Evolutionary conservation across 768 basidiomycete genomes (phyloP).

Genomic region (Filobasidium wieringae): DNA sequence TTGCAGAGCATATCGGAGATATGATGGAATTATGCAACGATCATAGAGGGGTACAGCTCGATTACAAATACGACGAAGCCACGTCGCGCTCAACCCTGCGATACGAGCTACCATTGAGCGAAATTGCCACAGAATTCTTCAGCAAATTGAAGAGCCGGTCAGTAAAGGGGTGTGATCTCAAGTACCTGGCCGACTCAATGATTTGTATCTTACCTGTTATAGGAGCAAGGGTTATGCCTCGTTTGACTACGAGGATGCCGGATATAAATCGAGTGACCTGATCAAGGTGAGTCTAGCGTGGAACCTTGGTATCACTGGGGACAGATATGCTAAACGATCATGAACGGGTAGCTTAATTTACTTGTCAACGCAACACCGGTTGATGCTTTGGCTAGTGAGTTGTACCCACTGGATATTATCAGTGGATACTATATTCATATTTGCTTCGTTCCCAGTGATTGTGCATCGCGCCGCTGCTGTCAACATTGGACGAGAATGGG

Average conservation of each 20-base stretch:
- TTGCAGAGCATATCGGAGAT: slow-evolving; percentile 73
- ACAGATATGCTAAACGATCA: no score
- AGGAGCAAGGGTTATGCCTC: slow-evolving; percentile 31
- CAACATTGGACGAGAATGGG: slow-evolving; percentile 66
- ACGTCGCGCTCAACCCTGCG: slow-evolving; percentile 59
- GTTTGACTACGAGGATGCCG: slow-evolving; percentile 81
- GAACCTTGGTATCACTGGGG: not conserved
- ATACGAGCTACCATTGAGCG: slow-evolving; percentile 73
- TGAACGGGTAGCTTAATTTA: slow-evolving; percentile 75
- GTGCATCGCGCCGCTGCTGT: slow-evolving; percentile 73
- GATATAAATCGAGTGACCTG: slow-evolving; percentile 67
- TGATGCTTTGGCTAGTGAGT: slow-evolving; percentile 64
- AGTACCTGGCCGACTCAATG: slow-evolving; percentile 69
- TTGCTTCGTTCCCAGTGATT: slow-evolving; percentile 54
- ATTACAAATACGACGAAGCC: slow-evolving; percentile 68
- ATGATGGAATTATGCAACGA: slow-evolving; percentile 91
- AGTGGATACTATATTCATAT: no score
- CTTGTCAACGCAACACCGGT: slow-evolving; percentile 78
- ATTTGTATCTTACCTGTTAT: not conserved
- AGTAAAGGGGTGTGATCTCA: slow-evolving; percentile 56
- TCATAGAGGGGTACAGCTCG: slow-evolving; percentile 70
- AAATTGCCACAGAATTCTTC: slow-evolving; percentile 92
- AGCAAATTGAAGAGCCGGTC: slow-evolving; percentile 76
- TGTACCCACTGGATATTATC: no score
- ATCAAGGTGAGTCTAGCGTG: slow-evolving; percentile 52